Evolutionary conservation across 805 yeast genomes (phyloP).

Genomic region (Yarrowia deformans): DNA sequence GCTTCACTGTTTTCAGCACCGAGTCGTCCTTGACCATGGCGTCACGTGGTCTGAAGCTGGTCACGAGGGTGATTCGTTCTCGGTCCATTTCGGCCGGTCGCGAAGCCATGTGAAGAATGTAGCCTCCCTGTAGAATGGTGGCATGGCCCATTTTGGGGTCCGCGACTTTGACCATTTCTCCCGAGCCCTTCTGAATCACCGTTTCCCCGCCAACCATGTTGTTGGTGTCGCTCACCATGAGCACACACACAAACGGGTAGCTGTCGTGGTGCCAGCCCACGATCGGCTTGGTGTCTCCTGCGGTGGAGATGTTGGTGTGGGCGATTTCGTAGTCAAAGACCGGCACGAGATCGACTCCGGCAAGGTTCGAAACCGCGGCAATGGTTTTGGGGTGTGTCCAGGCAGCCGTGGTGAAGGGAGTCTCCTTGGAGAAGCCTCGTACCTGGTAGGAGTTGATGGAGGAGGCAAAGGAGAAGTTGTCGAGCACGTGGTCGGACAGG

Average conservation of each 20-base stretch:
- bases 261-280: slow-evolving; percentile 71
- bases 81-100: slow-evolving; percentile 10
- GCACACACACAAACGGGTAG: slow-evolving; percentile 70
- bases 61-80: slow-evolving; percentile 22
- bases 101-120: slow-evolving; percentile 24
- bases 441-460: slow-evolving; percentile 23
- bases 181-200: not conserved
- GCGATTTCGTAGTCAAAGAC: slow-evolving; percentile 21
- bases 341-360: slow-evolving; percentile 11
- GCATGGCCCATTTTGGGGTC: slow-evolving; percentile 28
- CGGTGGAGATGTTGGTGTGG: slow-evolving; percentile 17
- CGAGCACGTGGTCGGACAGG: not conserved
- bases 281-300: slow-evolving; percentile 51
- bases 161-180: slow-evolving; percentile 15
- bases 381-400: slow-evolving; percentile 9
- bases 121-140: slow-evolving; percentile 10
- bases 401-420: slow-evolving; percentile 17
- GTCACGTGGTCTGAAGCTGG: slow-evolving; percentile 5
- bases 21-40: slow-evolving; percentile 27
- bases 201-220: slow-evolving; percentile 46
- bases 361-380: not conserved
- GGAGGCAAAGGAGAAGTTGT: slow-evolving; percentile 9
- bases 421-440: slow-evolving; percentile 7
- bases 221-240: slow-evolving; percentile 66
- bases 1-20: slow-evolving; percentile 8